Base-by-base conservation (phyloP, 345 rosid genomes). In the Brassica juncea region DNA sequence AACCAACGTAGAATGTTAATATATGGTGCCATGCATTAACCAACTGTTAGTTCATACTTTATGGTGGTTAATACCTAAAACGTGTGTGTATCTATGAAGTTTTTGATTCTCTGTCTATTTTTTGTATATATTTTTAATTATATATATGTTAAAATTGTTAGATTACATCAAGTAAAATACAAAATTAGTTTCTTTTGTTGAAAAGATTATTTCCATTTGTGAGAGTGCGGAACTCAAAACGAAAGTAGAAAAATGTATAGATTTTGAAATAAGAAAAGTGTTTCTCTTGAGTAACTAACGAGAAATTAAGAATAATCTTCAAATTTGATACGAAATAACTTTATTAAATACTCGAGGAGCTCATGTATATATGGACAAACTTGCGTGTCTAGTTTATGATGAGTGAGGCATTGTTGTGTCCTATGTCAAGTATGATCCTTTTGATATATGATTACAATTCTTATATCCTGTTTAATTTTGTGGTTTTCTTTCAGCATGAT, bases 401-500 rank as follows among this genome's bases (percentile, higher is more conserved):
- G 57, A 52, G 57, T 52, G 5, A 30, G 25, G 25, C 25, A 23
- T 39, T 4, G 57, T 47, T 79, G 61, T 68, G 31, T 47, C 14
- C 0, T 2, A 44, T 31, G 34, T 44, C 27, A 78, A 12, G 39
- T 72, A 72, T 59, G 64, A 31, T 72, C 12, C 30, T 58, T 23
- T 21, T 55, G 15, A 15, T 37, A 8, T 23, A 23, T 23, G 2
- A 7, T 54, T 7, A 2, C 44, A 27, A 60, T 37, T 60, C 9
- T 70, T 35, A 19, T 31, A 52, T n/a, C 55, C 8, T 69, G 21
- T 49, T 5, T 42, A 32, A 30, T 19, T 14, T 61, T 37, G 61
- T 57, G 35, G 5, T 14, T 64, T 12, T 12, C 4, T 16, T 63
- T 37, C 85, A 95, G 99, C 96, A 95, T 95, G 97, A 92, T 87